phyloP scores from a whole-genome alignment of 1,139 yeast species.

The Suhomyces bokatorum region DNA sequence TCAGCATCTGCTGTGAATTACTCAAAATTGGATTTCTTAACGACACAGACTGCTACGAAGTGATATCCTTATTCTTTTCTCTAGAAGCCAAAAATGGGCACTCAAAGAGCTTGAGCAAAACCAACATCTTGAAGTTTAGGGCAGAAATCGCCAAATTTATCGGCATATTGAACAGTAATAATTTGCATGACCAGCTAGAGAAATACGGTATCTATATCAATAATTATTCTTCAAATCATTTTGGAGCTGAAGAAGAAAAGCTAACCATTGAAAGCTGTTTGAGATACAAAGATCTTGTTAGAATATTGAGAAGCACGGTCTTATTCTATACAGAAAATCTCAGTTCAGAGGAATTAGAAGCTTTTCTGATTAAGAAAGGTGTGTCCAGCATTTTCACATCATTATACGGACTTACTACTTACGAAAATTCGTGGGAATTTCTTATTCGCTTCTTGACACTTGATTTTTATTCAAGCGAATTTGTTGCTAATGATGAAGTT shows the following conservation, averaged over 20 bases:
- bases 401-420: conserved; percentile 23
- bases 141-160: conserved; percentile 36
- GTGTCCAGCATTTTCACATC: conserved; percentile 16
- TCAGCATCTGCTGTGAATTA: conserved; percentile 57
- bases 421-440: conserved; percentile 32
- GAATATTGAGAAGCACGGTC: conserved; percentile 3
- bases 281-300: conserved; percentile 26
- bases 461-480: conserved; percentile 41
- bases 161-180: conserved; percentile 22
- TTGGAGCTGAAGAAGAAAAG: conserved; percentile 18
- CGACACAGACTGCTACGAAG: conserved; percentile 47
- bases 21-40: conserved; percentile 63
- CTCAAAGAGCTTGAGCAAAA: conserved; percentile 9
- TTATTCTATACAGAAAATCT: neutral
- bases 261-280: conserved; percentile 14
- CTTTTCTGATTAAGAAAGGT: conserved; percentile 1
- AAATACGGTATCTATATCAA: conserved; percentile 25
- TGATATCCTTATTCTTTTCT: conserved; percentile 47
- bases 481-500: conserved; percentile 17
- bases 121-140: conserved; percentile 33
- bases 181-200: conserved; percentile 21
- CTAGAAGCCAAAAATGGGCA: conserved; percentile 25
- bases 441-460: conserved; percentile 40
- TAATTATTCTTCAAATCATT: conserved; percentile 20
- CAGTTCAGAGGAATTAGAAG: neutral